Evolutionary conservation across 257 asterid genomes (phyloP).

Genomic region (Paraleonurus japonicus): DNA sequence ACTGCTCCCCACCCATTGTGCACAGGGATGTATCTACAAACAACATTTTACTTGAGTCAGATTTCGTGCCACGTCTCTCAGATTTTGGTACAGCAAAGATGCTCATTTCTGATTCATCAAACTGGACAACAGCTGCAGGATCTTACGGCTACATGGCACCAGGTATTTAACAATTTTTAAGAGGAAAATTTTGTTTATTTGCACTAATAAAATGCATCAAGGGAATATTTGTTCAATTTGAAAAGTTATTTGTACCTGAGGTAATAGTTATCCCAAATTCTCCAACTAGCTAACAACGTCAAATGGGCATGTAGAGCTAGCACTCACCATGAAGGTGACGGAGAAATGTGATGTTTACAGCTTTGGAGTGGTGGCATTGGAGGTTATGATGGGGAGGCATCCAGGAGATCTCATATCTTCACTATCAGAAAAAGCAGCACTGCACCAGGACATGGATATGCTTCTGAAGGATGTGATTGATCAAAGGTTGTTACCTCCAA

Average conservation of each 20-base stretch:
- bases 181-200: too few species aligned
- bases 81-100: constrained; percentile 91
- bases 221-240: too few species aligned
- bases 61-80: constrained; percentile 73
- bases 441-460: constrained; percentile 25
- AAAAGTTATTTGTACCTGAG: too few species aligned
- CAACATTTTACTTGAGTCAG: constrained; percentile 72
- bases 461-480: constrained; percentile 62
- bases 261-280: too few species aligned
- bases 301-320: constrained; percentile 59
- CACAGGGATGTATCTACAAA: constrained; percentile 79
- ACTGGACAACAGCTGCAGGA: constrained; percentile 77
- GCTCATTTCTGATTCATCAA: constrained; percentile 55
- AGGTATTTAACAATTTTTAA: constrained; percentile 33
- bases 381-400: constrained; percentile 84
- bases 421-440: constrained; percentile 36
- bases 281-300: neutral
- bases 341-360: constrained; percentile 87
- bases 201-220: too few species aligned
- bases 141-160: constrained; percentile 99
- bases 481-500: constrained; percentile 61
- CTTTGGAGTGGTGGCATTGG: constrained; percentile 88
- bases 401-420: constrained; percentile 75
- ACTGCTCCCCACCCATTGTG: constrained; percentile 80
- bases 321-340: constrained; percentile 69